Conservation (phyloP, 805 yeast species). For the Barnettozyma salicaria region DNA sequence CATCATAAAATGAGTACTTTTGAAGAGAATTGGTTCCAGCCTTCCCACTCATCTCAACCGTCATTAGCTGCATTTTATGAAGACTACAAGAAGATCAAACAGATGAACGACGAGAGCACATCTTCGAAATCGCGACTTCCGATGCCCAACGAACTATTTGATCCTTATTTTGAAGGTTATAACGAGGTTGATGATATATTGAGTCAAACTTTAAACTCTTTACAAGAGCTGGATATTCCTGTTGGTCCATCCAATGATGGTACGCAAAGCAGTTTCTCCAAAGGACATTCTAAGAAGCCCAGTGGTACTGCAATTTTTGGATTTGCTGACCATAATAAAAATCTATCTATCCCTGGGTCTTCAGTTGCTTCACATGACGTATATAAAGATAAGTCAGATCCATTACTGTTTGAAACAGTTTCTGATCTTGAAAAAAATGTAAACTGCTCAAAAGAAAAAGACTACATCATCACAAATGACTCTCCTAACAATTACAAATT, state of each 20-base stretch:
- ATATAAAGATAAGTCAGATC: conserved; percentile 16
- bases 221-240: conserved; percentile 64
- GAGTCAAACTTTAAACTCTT: conserved; percentile 47
- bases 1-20: conserved; percentile 6
- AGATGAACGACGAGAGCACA: not conserved
- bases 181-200: conserved; percentile 40
- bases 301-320: conserved; percentile 85
- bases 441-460: conserved; percentile 6
- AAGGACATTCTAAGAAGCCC: conserved; percentile 49
- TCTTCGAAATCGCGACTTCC: conserved; percentile 5
- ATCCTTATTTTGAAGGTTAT: conserved; percentile 12
- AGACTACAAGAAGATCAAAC: conserved; percentile 5
- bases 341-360: conserved; percentile 53
- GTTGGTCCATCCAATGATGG: conserved; percentile 20
- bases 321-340: conserved; percentile 55
- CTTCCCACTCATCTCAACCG: conserved; percentile 6
- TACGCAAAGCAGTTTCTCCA: conserved; percentile 2
- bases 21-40: conserved; percentile 6
- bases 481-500: conserved; percentile 50
- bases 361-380: conserved; percentile 23
- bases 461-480: conserved; percentile 42
- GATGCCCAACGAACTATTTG: conserved; percentile 16
- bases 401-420: conserved; percentile 17
- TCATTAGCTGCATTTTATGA: conserved; percentile 8
- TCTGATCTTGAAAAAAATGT: conserved; percentile 13